phyloP scores from a whole-genome alignment of 2,329 filamentous ascomycete species.

The Nemania bipapillata region DNA sequence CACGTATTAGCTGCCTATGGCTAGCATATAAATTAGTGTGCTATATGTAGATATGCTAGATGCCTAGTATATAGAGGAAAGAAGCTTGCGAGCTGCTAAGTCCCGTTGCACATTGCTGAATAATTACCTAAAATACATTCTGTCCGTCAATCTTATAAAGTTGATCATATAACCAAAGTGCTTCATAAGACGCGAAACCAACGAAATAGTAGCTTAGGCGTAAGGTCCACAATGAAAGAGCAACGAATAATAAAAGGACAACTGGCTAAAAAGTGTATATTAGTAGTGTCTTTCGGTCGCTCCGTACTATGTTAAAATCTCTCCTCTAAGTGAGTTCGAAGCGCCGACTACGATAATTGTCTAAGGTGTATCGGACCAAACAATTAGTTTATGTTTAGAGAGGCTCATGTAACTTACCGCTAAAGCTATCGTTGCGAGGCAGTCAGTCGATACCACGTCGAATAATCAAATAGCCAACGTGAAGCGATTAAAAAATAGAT shows the following conservation, averaged over 20 bases:
- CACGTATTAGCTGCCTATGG: not conserved
- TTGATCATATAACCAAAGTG: not conserved
- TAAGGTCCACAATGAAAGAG: not conserved
- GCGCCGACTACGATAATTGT: no score
- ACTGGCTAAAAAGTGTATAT: not conserved
- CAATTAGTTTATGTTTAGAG: no score
- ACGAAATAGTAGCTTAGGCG: not conserved
- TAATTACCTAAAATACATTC: not conserved
- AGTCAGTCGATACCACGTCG: no score
- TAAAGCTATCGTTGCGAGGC: no score
- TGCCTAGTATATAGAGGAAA: not conserved
- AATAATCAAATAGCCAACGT: no score
- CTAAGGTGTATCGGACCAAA: no score
- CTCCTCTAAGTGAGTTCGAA: no score
- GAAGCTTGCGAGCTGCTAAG: not conserved
- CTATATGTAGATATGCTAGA: not conserved
- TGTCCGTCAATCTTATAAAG: not conserved
- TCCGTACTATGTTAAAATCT: no score
- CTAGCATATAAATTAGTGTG: not conserved
- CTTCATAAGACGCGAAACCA: not conserved
- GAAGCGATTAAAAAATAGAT: no score
- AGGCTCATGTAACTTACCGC: no score
- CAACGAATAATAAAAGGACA: slow-evolving; percentile 4
- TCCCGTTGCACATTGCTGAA: not conserved
- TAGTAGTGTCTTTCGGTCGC: not conserved